phyloP scores from a whole-genome alignment of 768 basidiomycete genomes.

The Lentinula edodes region DNA sequence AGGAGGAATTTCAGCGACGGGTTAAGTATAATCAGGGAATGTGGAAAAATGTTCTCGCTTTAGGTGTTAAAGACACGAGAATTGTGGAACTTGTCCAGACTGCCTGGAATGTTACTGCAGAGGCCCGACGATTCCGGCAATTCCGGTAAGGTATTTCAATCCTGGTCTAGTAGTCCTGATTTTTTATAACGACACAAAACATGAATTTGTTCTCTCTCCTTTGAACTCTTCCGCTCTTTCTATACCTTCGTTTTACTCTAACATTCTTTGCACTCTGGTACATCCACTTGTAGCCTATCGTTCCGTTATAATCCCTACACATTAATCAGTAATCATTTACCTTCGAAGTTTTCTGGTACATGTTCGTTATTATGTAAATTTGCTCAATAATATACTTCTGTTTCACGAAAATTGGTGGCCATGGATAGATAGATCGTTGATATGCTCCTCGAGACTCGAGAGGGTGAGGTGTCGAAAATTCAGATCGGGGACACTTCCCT shows the following conservation, averaged over 20 bases:
- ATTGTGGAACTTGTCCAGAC: slow-evolving; percentile 47
- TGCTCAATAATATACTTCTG: background rate
- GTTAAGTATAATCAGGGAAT: slow-evolving; percentile 49
- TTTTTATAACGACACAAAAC: background rate
- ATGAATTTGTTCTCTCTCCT: background rate
- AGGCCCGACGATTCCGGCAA: slow-evolving; percentile 39
- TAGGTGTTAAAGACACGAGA: slow-evolving; percentile 40
- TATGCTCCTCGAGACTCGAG: too few relatives aligned
- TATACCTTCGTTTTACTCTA: background rate
- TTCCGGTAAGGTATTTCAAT: background rate
- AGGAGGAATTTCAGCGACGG: slow-evolving; percentile 31
- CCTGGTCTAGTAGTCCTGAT: background rate
- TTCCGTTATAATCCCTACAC: background rate
- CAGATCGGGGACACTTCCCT: too few relatives aligned
- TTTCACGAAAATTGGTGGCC: too few relatives aligned
- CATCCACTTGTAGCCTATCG: background rate
- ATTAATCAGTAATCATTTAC: background rate
- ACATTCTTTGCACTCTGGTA: background rate
- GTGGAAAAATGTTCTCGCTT: slow-evolving; percentile 57
- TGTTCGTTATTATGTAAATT: background rate
- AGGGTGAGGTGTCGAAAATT: too few relatives aligned
- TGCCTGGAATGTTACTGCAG: slow-evolving; percentile 73
- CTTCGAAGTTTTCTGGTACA: background rate
- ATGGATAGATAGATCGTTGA: too few relatives aligned
- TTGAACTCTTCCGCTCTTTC: background rate